Evolutionary conservation across 176 grass and related monocot species (phyloP).

Genomic region (bread wheat (Triticum aestivum)): IWGSC_CS_RefSeq_v2.1 NC_057804.1:73625283-73625782

Average conservation of each 20-base stretch:
- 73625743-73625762: conserved; percentile 36
- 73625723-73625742: background rate
- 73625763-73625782: conserved; percentile 17
- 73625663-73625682: background rate
- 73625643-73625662: background rate
- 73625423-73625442: background rate
- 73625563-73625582: too few species aligned
- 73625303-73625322: background rate
- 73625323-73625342: background rate
- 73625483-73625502: conserved; percentile 21
- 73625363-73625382: conserved; percentile 6
- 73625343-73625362: background rate
- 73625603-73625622: too few species aligned
- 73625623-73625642: too few species aligned
- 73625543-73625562: background rate
- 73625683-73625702: background rate
- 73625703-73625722: too few species aligned
- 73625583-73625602: too few species aligned
- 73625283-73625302: too few species aligned
- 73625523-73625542: background rate
- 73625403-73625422: conserved; percentile 41
- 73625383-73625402: conserved; percentile 26
- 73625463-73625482: conserved; percentile 16
- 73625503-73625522: background rate
- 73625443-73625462: background rate